These are phyloP conservation scores for Dicorynia guianensis DNA, from an alignment of 306 rosid genomes.

Conservation along the genomic window DNA sequence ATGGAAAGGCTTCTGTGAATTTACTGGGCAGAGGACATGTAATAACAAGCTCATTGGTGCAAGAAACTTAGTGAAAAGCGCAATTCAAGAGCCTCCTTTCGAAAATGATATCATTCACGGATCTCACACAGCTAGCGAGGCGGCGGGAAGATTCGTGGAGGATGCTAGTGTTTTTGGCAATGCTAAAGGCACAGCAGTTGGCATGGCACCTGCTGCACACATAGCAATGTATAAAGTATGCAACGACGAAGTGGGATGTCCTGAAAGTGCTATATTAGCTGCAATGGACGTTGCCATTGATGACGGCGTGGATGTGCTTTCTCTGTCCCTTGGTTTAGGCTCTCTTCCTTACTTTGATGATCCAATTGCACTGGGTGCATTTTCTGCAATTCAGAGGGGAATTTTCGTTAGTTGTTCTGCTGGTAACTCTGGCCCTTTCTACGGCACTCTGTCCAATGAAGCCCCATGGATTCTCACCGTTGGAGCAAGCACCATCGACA, in stretches of 20 bases:
- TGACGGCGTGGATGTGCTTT: conserved; percentile 77
- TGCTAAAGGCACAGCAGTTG: conserved; percentile 71
- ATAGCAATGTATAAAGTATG: conserved; percentile 68
- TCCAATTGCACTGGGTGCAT: conserved; percentile 69
- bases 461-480: conserved; percentile 80
- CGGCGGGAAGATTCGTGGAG: conserved; percentile 59
- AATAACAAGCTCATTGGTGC: conserved; percentile 86
- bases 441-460: conserved; percentile 55
- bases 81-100: conserved; percentile 45
- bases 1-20: conserved; percentile 88
- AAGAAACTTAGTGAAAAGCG: conserved; percentile 42
- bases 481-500: conserved; percentile 65
- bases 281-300: conserved; percentile 60
- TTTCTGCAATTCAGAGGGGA: conserved; percentile 65
- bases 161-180: conserved; percentile 54
- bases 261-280: conserved; percentile 53
- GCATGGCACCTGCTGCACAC: conserved; percentile 77
- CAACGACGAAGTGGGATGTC: conserved; percentile 1
- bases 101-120: conserved; percentile 72
- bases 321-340: conserved; percentile 68
- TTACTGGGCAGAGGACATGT: conserved; percentile 53
- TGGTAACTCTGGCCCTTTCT: conserved; percentile 62
- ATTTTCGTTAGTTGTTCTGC: conserved; percentile 79
- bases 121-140: conserved; percentile 78
- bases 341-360: conserved; percentile 57